phyloP scores from a whole-genome alignment of 2,329 filamentous ascomycete species.

The Verticillium dahliae region DNA sequence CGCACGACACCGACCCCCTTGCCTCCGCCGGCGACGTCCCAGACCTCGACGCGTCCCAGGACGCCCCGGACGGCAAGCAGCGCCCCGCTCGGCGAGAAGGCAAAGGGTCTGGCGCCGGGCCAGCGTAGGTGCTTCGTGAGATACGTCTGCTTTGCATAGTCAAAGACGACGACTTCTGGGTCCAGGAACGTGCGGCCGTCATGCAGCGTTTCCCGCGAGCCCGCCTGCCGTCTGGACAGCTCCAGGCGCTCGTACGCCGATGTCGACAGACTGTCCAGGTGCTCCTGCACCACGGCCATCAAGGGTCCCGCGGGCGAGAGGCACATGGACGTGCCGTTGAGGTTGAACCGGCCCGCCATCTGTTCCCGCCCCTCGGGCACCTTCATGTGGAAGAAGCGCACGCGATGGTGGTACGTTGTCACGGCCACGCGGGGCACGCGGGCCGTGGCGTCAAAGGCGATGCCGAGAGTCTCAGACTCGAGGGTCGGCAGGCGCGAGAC shows the following conservation, averaged over 20 bases:
- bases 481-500: constrained; percentile 6
- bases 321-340: constrained; percentile 5
- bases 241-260: not conserved
- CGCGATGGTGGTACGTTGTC: constrained; percentile 5
- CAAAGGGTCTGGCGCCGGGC: constrained; percentile 3
- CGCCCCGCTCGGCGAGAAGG: constrained; percentile 5
- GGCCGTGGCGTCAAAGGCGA: constrained; percentile 4
- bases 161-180: constrained; percentile 2
- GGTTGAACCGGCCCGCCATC: not conserved
- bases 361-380: not conserved
- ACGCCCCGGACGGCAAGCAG: constrained; percentile 5
- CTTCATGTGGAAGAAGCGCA: constrained; percentile 5
- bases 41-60: constrained; percentile 6
- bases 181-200: constrained; percentile 6
- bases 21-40: not conserved
- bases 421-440: constrained; percentile 4
- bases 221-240: not conserved
- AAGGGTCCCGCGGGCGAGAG: constrained; percentile 3
- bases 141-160: not conserved
- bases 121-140: not conserved
- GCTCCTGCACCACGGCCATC: constrained; percentile 5
- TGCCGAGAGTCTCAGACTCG: constrained; percentile 5
- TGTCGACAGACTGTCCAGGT: not conserved
- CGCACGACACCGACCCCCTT: constrained; percentile 5
- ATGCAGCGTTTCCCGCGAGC: not conserved